Conservation (phyloP, 169 alveolate species). For the Amoebophrya sp. region DNA sequence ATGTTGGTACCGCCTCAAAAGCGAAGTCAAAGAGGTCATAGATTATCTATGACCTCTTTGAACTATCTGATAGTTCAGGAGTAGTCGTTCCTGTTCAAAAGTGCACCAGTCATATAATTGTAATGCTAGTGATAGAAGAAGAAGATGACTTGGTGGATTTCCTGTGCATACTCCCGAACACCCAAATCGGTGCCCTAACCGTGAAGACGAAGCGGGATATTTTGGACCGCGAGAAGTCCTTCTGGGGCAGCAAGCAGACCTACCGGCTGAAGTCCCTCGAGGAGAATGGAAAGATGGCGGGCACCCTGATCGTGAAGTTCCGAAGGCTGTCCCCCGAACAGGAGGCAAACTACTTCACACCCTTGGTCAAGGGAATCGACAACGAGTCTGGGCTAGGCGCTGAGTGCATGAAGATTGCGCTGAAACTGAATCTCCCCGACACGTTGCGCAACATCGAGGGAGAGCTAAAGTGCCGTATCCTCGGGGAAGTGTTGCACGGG, state of each 20-base stretch:
- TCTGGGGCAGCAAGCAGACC: slow-evolving; percentile 1
- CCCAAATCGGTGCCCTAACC: background rate
- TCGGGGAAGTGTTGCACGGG: background rate
- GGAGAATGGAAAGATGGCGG: background rate
- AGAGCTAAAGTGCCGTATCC: background rate
- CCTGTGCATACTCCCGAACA: too few relatives aligned
- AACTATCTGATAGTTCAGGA: too few relatives aligned
- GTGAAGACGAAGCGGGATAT: background rate
- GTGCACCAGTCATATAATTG: too few relatives aligned
- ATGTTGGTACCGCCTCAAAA: too few relatives aligned
- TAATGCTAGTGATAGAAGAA: too few relatives aligned
- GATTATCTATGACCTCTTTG: too few relatives aligned
- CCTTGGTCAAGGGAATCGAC: background rate
- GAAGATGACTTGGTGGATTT: too few relatives aligned
- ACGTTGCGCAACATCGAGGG: background rate
- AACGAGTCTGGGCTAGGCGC: slow-evolving; percentile 16
- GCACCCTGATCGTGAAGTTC: background rate
- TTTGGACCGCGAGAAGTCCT: background rate
- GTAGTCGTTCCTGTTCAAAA: too few relatives aligned
- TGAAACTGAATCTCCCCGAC: background rate
- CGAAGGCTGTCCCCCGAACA: background rate
- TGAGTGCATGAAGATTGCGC: background rate
- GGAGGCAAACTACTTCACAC: background rate
- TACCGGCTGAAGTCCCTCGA: slow-evolving; percentile 20
- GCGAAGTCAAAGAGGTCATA: too few relatives aligned